Percentiles rank a stretch among this genome's conserved stretches.
Conservation (phyloP, 2,329 filamentous ascomycete genomes). For the Fusarium falciforme region DNA sequence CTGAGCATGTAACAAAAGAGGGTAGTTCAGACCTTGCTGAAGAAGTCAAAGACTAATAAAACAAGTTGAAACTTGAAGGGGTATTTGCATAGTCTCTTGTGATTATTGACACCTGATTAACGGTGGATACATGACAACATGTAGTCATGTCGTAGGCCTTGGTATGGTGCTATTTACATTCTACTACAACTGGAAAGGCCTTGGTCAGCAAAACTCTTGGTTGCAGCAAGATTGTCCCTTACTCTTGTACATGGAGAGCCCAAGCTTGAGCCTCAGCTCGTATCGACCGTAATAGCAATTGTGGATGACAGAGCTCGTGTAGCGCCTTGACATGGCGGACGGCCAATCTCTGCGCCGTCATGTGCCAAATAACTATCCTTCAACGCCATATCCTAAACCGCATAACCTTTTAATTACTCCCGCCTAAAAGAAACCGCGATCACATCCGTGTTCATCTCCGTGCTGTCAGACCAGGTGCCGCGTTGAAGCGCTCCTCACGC, state of each 20-base stretch:
- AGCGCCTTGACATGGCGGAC: background rate
- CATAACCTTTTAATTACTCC: conserved; percentile 5
- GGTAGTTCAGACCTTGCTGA: conserved; percentile 30
- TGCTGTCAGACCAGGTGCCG: conserved; percentile 69
- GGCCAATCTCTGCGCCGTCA: background rate
- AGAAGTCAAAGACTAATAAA: conserved; percentile 28
- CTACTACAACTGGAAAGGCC: background rate
- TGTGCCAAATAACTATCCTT: conserved; percentile 6
- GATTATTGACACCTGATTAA: background rate
- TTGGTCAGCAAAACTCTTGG: conserved; percentile 17
- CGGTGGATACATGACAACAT: background rate
- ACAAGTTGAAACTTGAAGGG: conserved; percentile 24
- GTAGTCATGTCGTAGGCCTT: background rate
- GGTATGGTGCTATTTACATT: conserved; percentile 1
- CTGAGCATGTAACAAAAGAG: conserved; percentile 38
- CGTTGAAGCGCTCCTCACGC: conserved; percentile 87
- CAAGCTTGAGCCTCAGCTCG: background rate
- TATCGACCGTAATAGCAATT: background rate
- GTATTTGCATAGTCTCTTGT: background rate
- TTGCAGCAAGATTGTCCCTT: conserved; percentile 18
- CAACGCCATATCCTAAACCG: conserved; percentile 32
- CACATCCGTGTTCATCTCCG: conserved; percentile 51
- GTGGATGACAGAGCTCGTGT: background rate
- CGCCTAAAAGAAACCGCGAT: background rate
- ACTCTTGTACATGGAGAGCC: background rate